phyloP scores from a whole-genome alignment of 2,329 filamentous ascomycete species.

The Aspergillus uvarum region DNA sequence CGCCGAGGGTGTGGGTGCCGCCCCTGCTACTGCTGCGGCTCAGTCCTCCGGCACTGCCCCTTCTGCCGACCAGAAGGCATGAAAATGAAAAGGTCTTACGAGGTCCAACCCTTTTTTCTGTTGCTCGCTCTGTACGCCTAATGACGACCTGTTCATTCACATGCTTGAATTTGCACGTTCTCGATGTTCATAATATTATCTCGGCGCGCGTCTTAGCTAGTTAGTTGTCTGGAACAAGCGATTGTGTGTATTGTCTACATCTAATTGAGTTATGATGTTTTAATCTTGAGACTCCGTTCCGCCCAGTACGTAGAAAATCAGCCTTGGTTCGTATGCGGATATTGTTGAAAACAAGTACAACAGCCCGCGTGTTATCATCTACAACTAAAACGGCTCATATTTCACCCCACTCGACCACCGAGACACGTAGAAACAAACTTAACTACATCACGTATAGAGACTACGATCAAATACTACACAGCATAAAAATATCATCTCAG shows the following conservation, averaged over 20 bases:
- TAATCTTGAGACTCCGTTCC: background rate
- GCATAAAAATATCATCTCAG: background rate
- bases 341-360: too few species aligned
- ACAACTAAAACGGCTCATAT: too few species aligned
- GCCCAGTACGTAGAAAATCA: background rate
- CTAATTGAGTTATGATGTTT: background rate
- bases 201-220: background rate
- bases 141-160: conserved; percentile 11
- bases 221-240: conserved; percentile 17
- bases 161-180: conserved; percentile 8
- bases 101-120: background rate
- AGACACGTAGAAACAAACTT: too few species aligned
- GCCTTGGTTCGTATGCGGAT: too few species aligned
- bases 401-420: too few species aligned
- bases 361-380: too few species aligned
- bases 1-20: conserved; percentile 18
- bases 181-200: conserved; percentile 2
- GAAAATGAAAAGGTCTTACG: background rate
- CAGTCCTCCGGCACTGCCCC: conserved; percentile 25
- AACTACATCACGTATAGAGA: too few species aligned
- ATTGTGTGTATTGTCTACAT: background rate
- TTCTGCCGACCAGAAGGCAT: conserved; percentile 32
- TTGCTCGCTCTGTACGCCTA: background rate
- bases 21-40: conserved; percentile 22
- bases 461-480: too few species aligned